phyloP scores from a whole-genome alignment of 257 asterid genomes.

The Nicotiana knightiana region DNA sequence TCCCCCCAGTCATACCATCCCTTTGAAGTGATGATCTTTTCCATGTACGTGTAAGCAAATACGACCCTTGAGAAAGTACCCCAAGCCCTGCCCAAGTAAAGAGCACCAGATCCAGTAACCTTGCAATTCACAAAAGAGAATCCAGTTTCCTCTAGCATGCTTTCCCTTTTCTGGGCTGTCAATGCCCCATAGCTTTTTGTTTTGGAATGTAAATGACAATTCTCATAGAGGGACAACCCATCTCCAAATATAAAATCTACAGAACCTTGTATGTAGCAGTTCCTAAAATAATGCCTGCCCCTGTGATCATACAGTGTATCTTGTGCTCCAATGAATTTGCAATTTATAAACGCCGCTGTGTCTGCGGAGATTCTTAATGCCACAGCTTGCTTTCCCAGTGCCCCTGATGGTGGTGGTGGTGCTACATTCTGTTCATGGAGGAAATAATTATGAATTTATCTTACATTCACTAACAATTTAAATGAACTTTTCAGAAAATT shows the following conservation, averaged over 20 bases:
- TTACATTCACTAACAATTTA: not conserved
- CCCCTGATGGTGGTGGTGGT: conserved; percentile 57
- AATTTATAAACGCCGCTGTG: conserved; percentile 70
- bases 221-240: conserved; percentile 65
- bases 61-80: conserved; percentile 86
- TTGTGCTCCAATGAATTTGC: conserved; percentile 81
- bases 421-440: conserved; percentile 57
- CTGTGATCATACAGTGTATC: conserved; percentile 84
- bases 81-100: conserved; percentile 92
- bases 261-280: conserved; percentile 75
- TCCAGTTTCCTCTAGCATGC: conserved; percentile 83
- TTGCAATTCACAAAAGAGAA: conserved; percentile 79
- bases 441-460: not conserved
- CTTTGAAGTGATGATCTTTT: conserved; percentile 62
- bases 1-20: conserved; percentile 99
- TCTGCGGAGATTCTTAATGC: conserved; percentile 87
- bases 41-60: conserved; percentile 90
- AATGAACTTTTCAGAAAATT: not conserved
- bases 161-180: conserved; percentile 90
- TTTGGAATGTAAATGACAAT: conserved; percentile 67
- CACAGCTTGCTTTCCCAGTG: conserved; percentile 83
- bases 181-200: conserved; percentile 59
- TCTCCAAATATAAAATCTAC: conserved; percentile 80
- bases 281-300: conserved; percentile 86
- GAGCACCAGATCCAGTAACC: conserved; percentile 83